Evolutionary conservation across 2,329 filamentous ascomycete species (phyloP).

Genomic region (Pyrenophora teres): DNA sequence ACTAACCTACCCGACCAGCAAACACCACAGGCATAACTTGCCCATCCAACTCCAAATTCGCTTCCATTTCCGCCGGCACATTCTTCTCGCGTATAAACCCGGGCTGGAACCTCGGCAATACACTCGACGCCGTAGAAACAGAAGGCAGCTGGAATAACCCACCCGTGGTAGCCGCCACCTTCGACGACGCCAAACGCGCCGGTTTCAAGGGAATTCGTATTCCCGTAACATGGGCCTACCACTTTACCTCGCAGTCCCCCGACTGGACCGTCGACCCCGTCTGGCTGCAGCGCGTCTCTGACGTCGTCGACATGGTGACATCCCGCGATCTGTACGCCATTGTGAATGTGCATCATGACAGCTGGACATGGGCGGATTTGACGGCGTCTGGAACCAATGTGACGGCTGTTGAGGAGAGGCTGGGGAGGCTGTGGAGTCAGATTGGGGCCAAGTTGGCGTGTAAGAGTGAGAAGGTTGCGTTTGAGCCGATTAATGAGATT

Average conservation of each 20-base stretch:
- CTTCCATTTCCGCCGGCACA: constrained; percentile 52
- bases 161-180: constrained; percentile 55
- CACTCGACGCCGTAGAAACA: constrained; percentile 60
- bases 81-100: constrained; percentile 57
- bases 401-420: constrained; percentile 60
- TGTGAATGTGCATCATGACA: constrained; percentile 65
- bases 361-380: constrained; percentile 63
- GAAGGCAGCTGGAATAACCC: constrained; percentile 66
- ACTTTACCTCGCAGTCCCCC: constrained; percentile 58
- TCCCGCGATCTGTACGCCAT: constrained; percentile 58
- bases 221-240: constrained; percentile 64
- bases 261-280: constrained; percentile 59
- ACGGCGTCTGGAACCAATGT: constrained; percentile 53
- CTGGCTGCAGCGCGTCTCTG: constrained; percentile 63
- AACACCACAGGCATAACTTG: constrained; percentile 41
- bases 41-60: constrained; percentile 49
- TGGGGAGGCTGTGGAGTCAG: constrained; percentile 62
- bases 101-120: constrained; percentile 67
- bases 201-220: constrained; percentile 65
- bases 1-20: constrained; percentile 1
- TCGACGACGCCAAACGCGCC: constrained; percentile 57
- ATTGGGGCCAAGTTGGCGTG: constrained; percentile 61
- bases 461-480: constrained; percentile 59
- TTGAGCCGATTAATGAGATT: constrained; percentile 66
- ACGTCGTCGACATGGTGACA: constrained; percentile 62